phyloP scores from a whole-genome alignment of 2,329 filamentous ascomycete genomes.

The Fusarium paranaense region DNA sequence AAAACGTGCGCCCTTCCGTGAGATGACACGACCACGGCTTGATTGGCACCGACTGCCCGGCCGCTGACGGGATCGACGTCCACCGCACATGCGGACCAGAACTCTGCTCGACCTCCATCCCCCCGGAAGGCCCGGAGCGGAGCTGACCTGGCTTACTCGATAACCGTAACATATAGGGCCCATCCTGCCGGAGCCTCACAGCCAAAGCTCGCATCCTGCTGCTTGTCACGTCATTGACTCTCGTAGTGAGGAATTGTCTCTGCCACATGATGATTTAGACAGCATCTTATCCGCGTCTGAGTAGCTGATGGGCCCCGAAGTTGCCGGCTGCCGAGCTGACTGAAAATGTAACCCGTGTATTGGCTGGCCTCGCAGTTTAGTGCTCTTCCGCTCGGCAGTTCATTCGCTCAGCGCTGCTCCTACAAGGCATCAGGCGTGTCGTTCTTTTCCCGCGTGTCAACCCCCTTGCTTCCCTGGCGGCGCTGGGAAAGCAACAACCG shows the following conservation, averaged over 20 bases:
- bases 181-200: not conserved
- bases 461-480: slow-evolving; percentile 5
- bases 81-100: slow-evolving; percentile 3
- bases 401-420: not conserved
- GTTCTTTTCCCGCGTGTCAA: not conserved
- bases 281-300: not conserved
- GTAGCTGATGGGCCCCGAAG: not conserved
- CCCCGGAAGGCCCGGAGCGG: slow-evolving; percentile 34
- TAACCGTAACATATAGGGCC: slow-evolving; percentile 8
- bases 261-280: not conserved
- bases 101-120: slow-evolving; percentile 9
- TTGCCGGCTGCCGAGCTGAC: slow-evolving; percentile 13
- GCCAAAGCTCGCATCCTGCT: not conserved
- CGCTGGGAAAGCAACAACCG: slow-evolving; percentile 41
- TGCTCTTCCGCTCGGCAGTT: not conserved
- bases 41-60: slow-evolving; percentile 5
- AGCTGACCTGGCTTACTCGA: slow-evolving; percentile 23
- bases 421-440: not conserved
- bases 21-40: slow-evolving; percentile 3
- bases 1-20: not conserved
- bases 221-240: slow-evolving; percentile 21
- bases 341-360: not conserved
- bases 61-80: slow-evolving; percentile 13
- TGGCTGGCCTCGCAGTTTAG: not conserved
- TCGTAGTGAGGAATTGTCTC: not conserved